Percentiles rank a stretch among this genome's conserved stretches.
phyloP scores from a whole-genome alignment of 2,329 filamentous ascomycete genomes.

The Ascochyta clinopodiicola region DNA sequence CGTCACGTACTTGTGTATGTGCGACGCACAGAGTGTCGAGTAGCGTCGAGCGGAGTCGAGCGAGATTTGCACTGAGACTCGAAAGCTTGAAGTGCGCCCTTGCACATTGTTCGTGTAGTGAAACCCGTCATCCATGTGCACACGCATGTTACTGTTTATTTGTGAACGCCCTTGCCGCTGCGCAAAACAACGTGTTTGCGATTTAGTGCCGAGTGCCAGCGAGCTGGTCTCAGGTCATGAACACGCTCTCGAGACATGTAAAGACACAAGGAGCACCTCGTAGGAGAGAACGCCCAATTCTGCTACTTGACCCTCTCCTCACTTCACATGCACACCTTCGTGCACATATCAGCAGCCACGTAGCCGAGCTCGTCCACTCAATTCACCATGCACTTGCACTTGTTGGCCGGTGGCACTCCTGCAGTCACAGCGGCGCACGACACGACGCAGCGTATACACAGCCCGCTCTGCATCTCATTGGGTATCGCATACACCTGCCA shows the following conservation, averaged over 20 bases:
- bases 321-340: slow-evolving; percentile 7
- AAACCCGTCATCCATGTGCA: slow-evolving; percentile 16
- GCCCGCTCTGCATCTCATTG: slow-evolving; percentile 1
- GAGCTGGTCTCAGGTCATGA: slow-evolving; percentile 1
- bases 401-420: slow-evolving; percentile 8
- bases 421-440: slow-evolving; percentile 10
- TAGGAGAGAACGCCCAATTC: background rate
- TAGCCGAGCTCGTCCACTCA: background rate
- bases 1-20: background rate
- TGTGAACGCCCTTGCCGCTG: slow-evolving; percentile 7
- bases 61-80: background rate
- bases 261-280: background rate
- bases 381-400: background rate
- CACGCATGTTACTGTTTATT: slow-evolving; percentile 11
- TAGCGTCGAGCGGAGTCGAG: background rate
- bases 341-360: slow-evolving; percentile 16
- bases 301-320: slow-evolving; percentile 5
- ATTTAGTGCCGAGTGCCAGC: slow-evolving; percentile 1
- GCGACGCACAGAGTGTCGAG: slow-evolving; percentile 1
- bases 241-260: slow-evolving; percentile 8
- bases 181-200: slow-evolving; percentile 13
- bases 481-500: background rate
- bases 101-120: no score
- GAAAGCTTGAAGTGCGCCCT: slow-evolving; percentile 4
- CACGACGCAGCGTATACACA: slow-evolving; percentile 3